Conservation (phyloP, 768 basidiomycete genomes). For the Lactarius deliciosus region DNA sequence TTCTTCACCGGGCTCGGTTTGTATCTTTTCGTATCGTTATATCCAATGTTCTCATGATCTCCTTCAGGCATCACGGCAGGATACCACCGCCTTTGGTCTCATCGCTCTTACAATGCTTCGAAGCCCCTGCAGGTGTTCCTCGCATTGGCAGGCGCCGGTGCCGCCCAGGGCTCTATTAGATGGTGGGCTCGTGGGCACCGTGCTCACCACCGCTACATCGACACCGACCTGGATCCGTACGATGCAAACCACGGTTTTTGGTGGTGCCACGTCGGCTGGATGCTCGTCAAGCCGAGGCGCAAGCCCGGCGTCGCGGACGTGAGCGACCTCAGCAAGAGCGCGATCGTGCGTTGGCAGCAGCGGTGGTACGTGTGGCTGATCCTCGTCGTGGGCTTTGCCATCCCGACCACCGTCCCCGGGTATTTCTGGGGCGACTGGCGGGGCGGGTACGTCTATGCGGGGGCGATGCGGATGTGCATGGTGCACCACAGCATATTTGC, state of each 20-base stretch:
- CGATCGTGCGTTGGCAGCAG: constrained; percentile 87
- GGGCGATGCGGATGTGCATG: constrained; percentile 71
- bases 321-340: constrained; percentile 76
- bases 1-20: constrained; percentile 78
- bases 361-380: constrained; percentile 70
- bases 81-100: constrained; percentile 96
- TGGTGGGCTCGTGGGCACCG: constrained; percentile 99
- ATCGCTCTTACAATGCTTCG: constrained; percentile 89
- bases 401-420: constrained; percentile 77
- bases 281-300: constrained; percentile 85
- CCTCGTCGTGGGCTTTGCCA: constrained; percentile 61
- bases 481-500: constrained; percentile 95
- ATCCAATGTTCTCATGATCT: neutral
- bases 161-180: constrained; percentile 93
- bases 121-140: constrained; percentile 79
- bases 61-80: constrained; percentile 76
- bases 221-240: constrained; percentile 94
- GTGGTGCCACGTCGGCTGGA: constrained; percentile 88
- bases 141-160: constrained; percentile 84
- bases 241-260: constrained; percentile 85
- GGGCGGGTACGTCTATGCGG: constrained; percentile 85
- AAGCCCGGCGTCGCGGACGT: constrained; percentile 89
- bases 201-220: constrained; percentile 94
- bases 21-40: constrained; percentile 37
- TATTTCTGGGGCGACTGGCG: constrained; percentile 78